These are phyloP conservation scores for Eimeria maxima DNA, from an alignment of 169 alveolate species.

Conservation along the genomic window DNA sequence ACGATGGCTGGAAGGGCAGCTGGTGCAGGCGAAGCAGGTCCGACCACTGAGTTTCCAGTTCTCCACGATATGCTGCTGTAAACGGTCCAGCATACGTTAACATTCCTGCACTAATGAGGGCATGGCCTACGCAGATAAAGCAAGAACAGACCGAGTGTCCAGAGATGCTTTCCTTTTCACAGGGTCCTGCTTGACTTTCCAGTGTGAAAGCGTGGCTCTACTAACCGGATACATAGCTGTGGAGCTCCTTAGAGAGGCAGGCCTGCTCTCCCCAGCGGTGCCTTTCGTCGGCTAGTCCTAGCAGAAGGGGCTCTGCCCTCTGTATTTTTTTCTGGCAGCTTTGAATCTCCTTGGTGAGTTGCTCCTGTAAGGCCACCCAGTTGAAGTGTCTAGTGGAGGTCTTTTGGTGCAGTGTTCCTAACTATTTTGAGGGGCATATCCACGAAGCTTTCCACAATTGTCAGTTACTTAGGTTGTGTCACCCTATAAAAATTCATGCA, in stretches of 20 bases:
- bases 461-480: neutral
- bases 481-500: neutral
- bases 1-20: slow-evolving; percentile 89
- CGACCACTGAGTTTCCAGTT: slow-evolving; percentile 92
- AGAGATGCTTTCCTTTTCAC: neutral
- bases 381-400: slow-evolving; percentile 91
- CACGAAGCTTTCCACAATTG: slow-evolving; percentile 87
- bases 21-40: slow-evolving; percentile 86
- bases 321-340: slow-evolving; percentile 88
- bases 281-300: slow-evolving; percentile 96
- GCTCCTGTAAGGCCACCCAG: slow-evolving; percentile 86
- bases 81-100: slow-evolving; percentile 96
- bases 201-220: neutral
- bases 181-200: neutral
- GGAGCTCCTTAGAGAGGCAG: slow-evolving; percentile 82
- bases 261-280: slow-evolving; percentile 97
- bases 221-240: slow-evolving; percentile 83
- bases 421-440: slow-evolving; percentile 90
- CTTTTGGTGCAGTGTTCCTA: slow-evolving; percentile 88
- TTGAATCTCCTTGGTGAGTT: slow-evolving; percentile 85
- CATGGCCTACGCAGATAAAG: slow-evolving; percentile 94
- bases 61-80: slow-evolving; percentile 93
- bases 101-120: slow-evolving; percentile 92
- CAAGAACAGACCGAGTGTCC: neutral
- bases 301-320: slow-evolving; percentile 96